Conservation (phyloP, 441 rosid genomes). For the Erodium moschatum region DNA sequence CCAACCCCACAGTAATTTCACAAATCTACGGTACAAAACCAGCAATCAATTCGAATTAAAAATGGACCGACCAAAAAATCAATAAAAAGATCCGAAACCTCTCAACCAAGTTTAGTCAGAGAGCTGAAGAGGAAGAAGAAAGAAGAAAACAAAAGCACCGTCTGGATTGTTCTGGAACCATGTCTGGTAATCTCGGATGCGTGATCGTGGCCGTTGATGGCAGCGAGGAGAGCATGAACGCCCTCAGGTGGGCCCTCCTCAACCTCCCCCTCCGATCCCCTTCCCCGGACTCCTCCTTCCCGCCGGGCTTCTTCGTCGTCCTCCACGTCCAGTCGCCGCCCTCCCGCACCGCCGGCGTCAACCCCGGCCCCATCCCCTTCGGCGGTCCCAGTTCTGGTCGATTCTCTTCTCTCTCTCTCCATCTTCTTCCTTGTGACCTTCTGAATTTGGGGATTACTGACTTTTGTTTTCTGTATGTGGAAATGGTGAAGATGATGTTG, state of each 20-base stretch:
- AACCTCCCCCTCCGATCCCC: conserved; percentile 62
- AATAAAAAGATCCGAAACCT: too few relatives aligned
- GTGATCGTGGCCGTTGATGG: conserved; percentile 80
- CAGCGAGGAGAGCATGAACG: conserved; percentile 84
- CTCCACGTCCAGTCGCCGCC: conserved; percentile 81
- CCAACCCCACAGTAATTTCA: too few relatives aligned
- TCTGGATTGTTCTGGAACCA: conserved; percentile 17
- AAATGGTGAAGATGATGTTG: conserved; percentile 39
- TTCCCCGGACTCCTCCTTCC: conserved; percentile 15
- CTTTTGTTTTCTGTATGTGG: not conserved
- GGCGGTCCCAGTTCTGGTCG: conserved; percentile 70
- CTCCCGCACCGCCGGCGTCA: conserved; percentile 52
- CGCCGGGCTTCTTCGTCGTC: conserved; percentile 44
- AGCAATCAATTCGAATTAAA: too few relatives aligned
- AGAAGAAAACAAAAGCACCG: not conserved
- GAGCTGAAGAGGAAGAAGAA: too few relatives aligned
- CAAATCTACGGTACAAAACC: too few relatives aligned
- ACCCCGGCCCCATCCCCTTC: conserved; percentile 82
- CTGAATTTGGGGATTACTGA: too few relatives aligned
- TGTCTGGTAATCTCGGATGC: conserved; percentile 46
- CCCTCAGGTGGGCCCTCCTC: conserved; percentile 67
- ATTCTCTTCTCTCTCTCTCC: not conserved
- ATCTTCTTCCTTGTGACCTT: too few relatives aligned
- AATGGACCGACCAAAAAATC: too few relatives aligned
- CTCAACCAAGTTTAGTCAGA: too few relatives aligned